phyloP scores from a whole-genome alignment of 495 filamentous ascomycete species.

The Daldinia childiae region DNA sequence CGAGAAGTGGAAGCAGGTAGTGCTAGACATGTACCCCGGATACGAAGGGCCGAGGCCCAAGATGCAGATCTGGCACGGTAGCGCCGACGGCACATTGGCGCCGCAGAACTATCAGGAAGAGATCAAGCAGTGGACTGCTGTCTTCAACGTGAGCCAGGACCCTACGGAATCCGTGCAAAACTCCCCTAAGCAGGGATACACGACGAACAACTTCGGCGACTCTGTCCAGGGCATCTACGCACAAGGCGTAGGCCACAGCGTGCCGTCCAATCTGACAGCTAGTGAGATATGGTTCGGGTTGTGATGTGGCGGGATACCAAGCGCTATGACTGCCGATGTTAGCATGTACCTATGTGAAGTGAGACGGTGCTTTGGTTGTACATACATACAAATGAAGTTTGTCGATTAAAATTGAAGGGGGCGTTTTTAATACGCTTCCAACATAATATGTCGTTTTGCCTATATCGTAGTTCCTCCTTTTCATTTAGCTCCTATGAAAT shows the following conservation, averaged over 20 bases:
- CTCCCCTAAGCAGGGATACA: constrained; percentile 50
- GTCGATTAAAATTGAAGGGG: not conserved
- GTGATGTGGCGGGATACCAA: constrained; percentile 14
- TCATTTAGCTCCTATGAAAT: not conserved
- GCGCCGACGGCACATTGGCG: constrained; percentile 55
- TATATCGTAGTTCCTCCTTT: not conserved
- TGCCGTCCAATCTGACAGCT: constrained; percentile 51
- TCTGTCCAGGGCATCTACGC: constrained; percentile 54
- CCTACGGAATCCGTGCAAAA: constrained; percentile 47
- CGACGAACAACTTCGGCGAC: constrained; percentile 51
- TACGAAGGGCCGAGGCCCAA: constrained; percentile 59
- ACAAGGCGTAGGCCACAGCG: constrained; percentile 51
- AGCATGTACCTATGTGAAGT: constrained; percentile 20
- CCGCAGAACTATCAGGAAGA: constrained; percentile 59
- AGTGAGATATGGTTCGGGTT: constrained; percentile 53
- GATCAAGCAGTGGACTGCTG: constrained; percentile 64
- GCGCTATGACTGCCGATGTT: not conserved
- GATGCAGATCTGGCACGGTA: constrained; percentile 67
- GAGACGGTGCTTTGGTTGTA: not conserved
- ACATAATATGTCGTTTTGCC: not conserved
- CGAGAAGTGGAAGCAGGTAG: constrained; percentile 56
- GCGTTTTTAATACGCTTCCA: not conserved
- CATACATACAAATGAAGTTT: constrained; percentile 20
- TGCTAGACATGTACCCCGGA: constrained; percentile 57
- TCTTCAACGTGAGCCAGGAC: constrained; percentile 52